Evolutionary conservation across 768 basidiomycete genomes (phyloP), one percentile per base, ranked within the genome.

Genomic region (Boletus huronensis): DNA sequence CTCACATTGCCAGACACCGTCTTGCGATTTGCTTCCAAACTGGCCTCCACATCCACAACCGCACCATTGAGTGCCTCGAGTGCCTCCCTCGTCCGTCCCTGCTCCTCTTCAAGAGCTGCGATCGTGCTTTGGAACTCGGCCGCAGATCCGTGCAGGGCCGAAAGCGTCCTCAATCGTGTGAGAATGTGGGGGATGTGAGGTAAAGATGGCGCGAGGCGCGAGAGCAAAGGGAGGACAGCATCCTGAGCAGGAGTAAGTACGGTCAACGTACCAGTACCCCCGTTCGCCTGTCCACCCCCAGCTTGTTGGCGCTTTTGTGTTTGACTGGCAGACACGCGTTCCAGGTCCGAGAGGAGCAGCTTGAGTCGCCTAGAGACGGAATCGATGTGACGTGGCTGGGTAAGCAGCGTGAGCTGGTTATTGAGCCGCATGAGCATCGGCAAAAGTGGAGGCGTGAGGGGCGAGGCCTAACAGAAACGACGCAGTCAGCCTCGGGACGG

Each of bases 311-410:
- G 70, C 56, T 61, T 67, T 50, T 53, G 68, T 36, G 19, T 13
- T 40, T 70, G 69, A 13, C 74, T 77, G 6, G 69, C 67, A 32
- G 87, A 83, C 5, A 83, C 81, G 29, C 95, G 86, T 47, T 98
- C 96, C 48, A 99, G 81, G 70, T 99, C 97, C 1, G 93, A 87
- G 14, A 96, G 79, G 17, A 98, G 81, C 8, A 98, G 76, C 65
- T 98, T 99, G 57, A 98, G 81, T 5, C 96, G 86, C 5, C 96
- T 83, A 2, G 95, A 95, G 58, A 98, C 89, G 11, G 93, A 90
- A 70, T 99, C 97, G 47, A 98, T 86, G 66, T 98, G 94, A 16
- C 95, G 85, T 0, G 97, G 96, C 74, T 98, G 94, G 0, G 96
- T 91, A 43, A 99, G 83, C 16, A 98, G 77, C 7, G 85, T 82